A percentile compares a stretch with the other conserved stretches of the same genome.
Conservation (phyloP, 1,284 basidiomycete species). For the Ganoderma sinense region DNA sequence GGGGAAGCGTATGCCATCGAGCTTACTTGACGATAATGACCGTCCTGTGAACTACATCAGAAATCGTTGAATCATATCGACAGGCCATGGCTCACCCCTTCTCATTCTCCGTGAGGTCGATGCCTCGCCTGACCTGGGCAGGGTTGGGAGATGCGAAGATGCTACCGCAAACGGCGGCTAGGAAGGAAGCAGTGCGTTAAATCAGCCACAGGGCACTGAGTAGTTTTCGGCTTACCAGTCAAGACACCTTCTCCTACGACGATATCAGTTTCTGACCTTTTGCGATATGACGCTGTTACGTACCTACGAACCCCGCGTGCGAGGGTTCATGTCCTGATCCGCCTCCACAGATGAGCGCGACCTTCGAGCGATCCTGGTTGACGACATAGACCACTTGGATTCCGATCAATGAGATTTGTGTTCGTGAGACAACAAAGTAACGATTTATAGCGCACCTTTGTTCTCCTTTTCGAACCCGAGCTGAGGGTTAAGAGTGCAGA, state of each 20-base stretch:
- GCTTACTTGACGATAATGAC: constrained; percentile 86
- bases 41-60: constrained; percentile 51
- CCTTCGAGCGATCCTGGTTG: constrained; percentile 66
- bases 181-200: constrained; percentile 5
- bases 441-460: constrained; percentile 55
- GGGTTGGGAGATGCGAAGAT: constrained; percentile 91
- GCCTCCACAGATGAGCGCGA: constrained; percentile 88
- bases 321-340: constrained; percentile 93
- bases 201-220: neutral
- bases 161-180: constrained; percentile 87
- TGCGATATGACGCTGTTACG: constrained; percentile 13
- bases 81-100: constrained; percentile 63
- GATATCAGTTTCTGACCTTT: constrained; percentile 6
- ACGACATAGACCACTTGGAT: constrained; percentile 63
- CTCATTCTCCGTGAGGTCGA: constrained; percentile 81
- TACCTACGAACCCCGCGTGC: constrained; percentile 84
- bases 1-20: neutral
- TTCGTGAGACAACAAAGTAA: too few relatives aligned
- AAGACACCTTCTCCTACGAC: constrained; percentile 78
- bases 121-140: constrained; percentile 80
- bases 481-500: constrained; percentile 75
- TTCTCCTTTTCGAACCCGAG: constrained; percentile 71
- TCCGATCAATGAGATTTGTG: neutral
- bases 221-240: constrained; percentile 55
- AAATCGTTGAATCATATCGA: neutral